Conservation (phyloP, 2,329 filamentous ascomycete genomes). For the Arthrobotrys megalospora region DNA sequence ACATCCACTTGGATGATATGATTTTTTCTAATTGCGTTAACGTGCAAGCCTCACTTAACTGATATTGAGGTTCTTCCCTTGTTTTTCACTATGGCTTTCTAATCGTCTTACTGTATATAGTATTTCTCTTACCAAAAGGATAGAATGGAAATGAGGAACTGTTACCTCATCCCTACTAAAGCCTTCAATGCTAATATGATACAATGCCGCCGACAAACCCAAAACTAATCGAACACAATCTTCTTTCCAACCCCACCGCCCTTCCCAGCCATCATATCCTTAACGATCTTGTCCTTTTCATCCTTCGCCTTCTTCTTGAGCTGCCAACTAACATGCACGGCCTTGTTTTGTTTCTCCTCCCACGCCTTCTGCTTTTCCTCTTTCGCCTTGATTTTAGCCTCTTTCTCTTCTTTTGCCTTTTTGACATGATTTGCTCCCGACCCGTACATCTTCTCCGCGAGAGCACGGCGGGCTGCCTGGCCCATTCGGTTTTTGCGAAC, state of each 20-base stretch:
- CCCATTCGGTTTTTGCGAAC: slow-evolving; percentile 80
- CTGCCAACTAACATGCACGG: slow-evolving; percentile 76
- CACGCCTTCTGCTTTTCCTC: slow-evolving; percentile 70
- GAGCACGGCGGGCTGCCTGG: slow-evolving; percentile 82
- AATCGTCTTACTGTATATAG: slow-evolving; percentile 18
- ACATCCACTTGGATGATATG: slow-evolving; percentile 23
- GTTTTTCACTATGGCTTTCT: slow-evolving; percentile 14
- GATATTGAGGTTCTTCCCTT: background rate
- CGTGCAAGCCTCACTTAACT: slow-evolving; percentile 1
- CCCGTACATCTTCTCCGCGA: slow-evolving; percentile 86
- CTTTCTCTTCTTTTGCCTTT: slow-evolving; percentile 64
- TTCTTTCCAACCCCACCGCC: slow-evolving; percentile 62
- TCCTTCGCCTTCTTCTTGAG: slow-evolving; percentile 75
- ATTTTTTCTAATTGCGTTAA: slow-evolving; percentile 16
- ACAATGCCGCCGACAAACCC: background rate
- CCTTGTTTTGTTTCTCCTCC: slow-evolving; percentile 71
- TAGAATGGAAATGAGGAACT: background rate
- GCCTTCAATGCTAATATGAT: background rate
- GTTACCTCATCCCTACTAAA: background rate
- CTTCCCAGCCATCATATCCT: slow-evolving; percentile 69
- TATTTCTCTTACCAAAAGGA: background rate
- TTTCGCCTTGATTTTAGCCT: slow-evolving; percentile 67
- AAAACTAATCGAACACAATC: slow-evolving; percentile 63
- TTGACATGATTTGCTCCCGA: slow-evolving; percentile 77
- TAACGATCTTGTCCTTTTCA: slow-evolving; percentile 70